These are phyloP conservation scores for Lomentospora prolificans DNA, from an alignment of 2,329 filamentous ascomycete genomes.

Conservation along the genomic window DNA sequence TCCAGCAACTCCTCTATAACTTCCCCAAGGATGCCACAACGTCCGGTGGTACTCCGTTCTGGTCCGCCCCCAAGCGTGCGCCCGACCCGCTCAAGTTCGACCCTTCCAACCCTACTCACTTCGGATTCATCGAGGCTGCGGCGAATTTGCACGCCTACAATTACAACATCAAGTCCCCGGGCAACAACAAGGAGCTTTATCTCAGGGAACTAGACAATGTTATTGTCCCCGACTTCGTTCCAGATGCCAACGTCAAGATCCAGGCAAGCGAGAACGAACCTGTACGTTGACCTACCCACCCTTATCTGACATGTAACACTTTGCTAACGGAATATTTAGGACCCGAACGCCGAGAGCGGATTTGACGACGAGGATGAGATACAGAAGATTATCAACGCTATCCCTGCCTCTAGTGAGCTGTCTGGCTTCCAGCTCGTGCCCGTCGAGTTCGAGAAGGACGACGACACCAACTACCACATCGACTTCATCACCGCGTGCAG, in stretches of 20 bases:
- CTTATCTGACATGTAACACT: too few relatives aligned
- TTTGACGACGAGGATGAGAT: slow-evolving; percentile 71
- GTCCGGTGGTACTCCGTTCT: slow-evolving; percentile 83
- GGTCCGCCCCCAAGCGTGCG: slow-evolving; percentile 96
- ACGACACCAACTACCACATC: slow-evolving; percentile 96
- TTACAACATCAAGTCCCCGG: slow-evolving; percentile 87
- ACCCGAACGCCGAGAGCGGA: slow-evolving; percentile 62
- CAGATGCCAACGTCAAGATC: slow-evolving; percentile 86
- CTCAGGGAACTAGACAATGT: slow-evolving; percentile 76
- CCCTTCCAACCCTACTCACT: slow-evolving; percentile 71
- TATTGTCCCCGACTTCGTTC: slow-evolving; percentile 91
- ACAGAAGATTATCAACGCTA: slow-evolving; percentile 56
- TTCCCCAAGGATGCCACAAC: slow-evolving; percentile 92
- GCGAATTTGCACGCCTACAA: slow-evolving; percentile 96
- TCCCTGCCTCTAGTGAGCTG: slow-evolving; percentile 71
- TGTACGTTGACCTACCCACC: too few relatives aligned
- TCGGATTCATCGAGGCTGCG: slow-evolving; percentile 76
- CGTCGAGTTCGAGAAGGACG: slow-evolving; percentile 98
- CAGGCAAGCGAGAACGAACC: slow-evolving; percentile 93
- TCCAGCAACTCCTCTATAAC: slow-evolving; percentile 90
- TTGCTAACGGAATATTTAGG: slow-evolving; percentile 31
- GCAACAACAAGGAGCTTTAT: slow-evolving; percentile 58
- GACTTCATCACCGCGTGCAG: slow-evolving; percentile 97
- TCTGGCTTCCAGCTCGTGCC: slow-evolving; percentile 82
- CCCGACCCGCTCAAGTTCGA: slow-evolving; percentile 89